A percentile compares a stretch with the other conserved stretches of the same genome.
Evolutionary conservation across 345 rosid genomes (phyloP).

Genomic region (Cochlearia excelsa): DNA sequence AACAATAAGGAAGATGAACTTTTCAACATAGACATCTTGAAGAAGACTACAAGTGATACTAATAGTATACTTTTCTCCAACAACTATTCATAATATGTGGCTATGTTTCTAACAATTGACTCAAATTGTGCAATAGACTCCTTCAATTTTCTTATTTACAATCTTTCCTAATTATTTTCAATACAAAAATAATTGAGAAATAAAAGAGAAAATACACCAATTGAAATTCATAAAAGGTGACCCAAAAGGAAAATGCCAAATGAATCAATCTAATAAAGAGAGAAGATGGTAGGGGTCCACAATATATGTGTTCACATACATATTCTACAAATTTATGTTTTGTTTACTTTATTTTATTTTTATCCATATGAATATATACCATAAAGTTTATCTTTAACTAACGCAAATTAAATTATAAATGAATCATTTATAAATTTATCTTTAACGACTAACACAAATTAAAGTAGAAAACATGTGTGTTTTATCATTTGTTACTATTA

Average conservation of each 20-base stretch:
- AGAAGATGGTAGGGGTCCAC: conserved; percentile 28
- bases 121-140: neutral
- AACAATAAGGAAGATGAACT: neutral
- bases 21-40: conserved; percentile 18
- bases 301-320: conserved; percentile 33
- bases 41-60: conserved; percentile 6
- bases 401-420: neutral
- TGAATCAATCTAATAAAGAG: conserved; percentile 30
- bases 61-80: neutral
- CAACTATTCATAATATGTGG: conserved; percentile 10
- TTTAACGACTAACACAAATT: too few species aligned
- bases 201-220: conserved; percentile 24
- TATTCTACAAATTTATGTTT: conserved; percentile 35
- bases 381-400: conserved; percentile 26
- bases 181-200: neutral
- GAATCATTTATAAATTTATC: too few species aligned
- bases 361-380: conserved; percentile 13
- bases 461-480: too few species aligned
- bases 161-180: neutral
- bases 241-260: conserved; percentile 37
- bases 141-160: too few species aligned
- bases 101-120: neutral
- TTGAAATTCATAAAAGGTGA: conserved; percentile 15
- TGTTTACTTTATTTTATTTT: conserved; percentile 16
- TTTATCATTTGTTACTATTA: too few species aligned